Base-by-base conservation (phyloP, 495 filamentous ascomycete species). In the Xylaria bambusicola region DNA sequence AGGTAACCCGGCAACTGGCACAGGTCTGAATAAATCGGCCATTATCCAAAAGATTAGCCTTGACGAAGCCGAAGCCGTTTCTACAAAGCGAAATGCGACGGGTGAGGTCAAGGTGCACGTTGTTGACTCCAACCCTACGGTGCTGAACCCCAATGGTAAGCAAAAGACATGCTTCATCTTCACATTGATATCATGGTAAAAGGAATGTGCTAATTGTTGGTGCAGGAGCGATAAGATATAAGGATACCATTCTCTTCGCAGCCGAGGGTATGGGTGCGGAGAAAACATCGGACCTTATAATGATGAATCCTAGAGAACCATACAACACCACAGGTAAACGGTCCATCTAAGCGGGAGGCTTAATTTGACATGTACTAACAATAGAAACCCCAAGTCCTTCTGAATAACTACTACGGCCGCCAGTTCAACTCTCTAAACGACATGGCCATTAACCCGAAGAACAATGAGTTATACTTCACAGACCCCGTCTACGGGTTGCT, bases 351-450 rank as follows among this genome's bases (percentile, higher is more conserved):
- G 21, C 1, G 10, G 0, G 6, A 18, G 21, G 12, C 24, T 10
- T 1, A n/a, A 4, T 18, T 31, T 10, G 20, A 1, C 21, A 17
- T 33, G 15, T 10, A 0, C 29, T 50, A 15, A 44, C 23, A 1
- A 36, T 29, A 46, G 23, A 3, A 15, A 15, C 4, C 6, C 0
- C 1, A 21, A 72, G 77, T 75, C 10, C 62, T 80, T 6, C 48
- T 80, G n/a, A 75, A 76, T 23, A 82, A 83, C 56, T 88, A 77
- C 62, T 75, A 80, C 44, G 82, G 84, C 17, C 77, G 82, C 20
- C 80, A 81, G 27, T 86, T 88, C 70, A 86, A 84, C 60, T 82
- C 81, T 12, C 72, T 85, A 23, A 86, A 86, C 55, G 84, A 88
- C 65, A 75, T 81, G 0, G 73, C 77, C 5, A 73, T 87, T 50